Evolutionary conservation across 345 rosid genomes (phyloP), one percentile per base, ranked within the genome.

Genomic region (Bruguiera parviflora): DNA sequence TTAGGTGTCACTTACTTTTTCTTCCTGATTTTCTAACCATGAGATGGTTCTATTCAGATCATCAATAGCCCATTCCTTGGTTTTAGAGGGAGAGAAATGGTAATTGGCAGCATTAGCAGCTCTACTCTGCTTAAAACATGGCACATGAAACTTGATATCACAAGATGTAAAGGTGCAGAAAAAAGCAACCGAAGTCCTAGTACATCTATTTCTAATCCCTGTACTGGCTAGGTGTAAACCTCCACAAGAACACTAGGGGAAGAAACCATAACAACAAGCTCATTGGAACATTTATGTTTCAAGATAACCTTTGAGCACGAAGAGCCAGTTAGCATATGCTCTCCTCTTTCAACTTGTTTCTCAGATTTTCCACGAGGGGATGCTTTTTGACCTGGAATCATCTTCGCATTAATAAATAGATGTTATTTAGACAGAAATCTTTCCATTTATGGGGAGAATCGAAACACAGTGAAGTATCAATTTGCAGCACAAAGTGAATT

Each of bases 21-120:
- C 99, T 70, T 90, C 91, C 73, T 80, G 96, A 78, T 87, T 83
- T 71, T 86, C 89, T 31, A 95, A 79, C 97, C 97, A 95, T 65
- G 87, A 77, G 71, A 86, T 79, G 61, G 97, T 92, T 78, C 65
- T 84, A 65, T 67, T 78, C 59, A 92, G 82, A 80, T 95, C 99
- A 65, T 82, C 84, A 64, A 79, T 67, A 59, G 84, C 93, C 97
- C 97, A 89, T 72, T 81, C 78, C 83, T 88, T 88, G 68, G 89
- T 84, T 67, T 81, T 79, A 10, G 88, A 63, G 59, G 76, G 82
- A 73, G 81, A 68, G 66, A 88, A 79, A 28, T 60, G 53, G 58
- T 76, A 85, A 65, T 79, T 73, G 52, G 60, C 67, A 35, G 74
- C 60, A 71, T 74, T 46, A 73, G 71, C 80, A 57, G 72, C 67